Percentiles rank a stretch among this genome's conserved stretches.
phyloP scores from a whole-genome alignment of 2,329 filamentous ascomycete species.

The Sporothrix curviconia region DNA sequence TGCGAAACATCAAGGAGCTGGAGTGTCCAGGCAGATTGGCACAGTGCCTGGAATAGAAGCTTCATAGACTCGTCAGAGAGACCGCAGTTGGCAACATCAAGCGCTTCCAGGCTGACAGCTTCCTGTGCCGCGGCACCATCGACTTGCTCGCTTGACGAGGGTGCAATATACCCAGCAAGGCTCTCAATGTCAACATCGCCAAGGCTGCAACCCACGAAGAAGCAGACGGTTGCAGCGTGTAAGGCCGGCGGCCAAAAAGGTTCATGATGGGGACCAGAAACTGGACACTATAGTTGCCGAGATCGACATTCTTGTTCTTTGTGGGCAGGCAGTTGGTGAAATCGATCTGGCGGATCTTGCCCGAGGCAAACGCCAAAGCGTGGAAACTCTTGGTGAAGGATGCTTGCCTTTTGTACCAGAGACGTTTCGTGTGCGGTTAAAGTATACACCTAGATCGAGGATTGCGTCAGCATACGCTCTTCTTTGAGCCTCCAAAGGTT shows the following conservation, averaged over 20 bases:
- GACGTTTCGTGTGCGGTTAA: constrained; percentile 43
- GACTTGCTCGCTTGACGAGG: neutral
- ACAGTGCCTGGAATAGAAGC: constrained; percentile 42
- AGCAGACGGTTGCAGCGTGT: constrained; percentile 46
- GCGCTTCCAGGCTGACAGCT: constrained; percentile 35
- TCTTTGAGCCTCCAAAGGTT: neutral
- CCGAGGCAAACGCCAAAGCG: constrained; percentile 48
- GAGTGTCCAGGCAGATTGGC: constrained; percentile 30
- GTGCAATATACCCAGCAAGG: constrained; percentile 25
- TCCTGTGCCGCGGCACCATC: constrained; percentile 4
- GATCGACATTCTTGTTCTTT: neutral
- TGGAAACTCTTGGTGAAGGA: constrained; percentile 52
- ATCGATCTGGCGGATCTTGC: constrained; percentile 49
- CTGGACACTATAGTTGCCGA: constrained; percentile 20
- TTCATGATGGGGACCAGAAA: constrained; percentile 37
- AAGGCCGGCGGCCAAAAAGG: constrained; percentile 35
- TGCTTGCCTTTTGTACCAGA: constrained; percentile 40
- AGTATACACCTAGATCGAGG: constrained; percentile 34
- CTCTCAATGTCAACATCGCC: constrained; percentile 42
- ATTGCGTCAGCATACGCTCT: constrained; percentile 18
- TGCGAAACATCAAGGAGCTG: constrained; percentile 46
- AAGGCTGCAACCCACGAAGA: constrained; percentile 44
- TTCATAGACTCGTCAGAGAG: constrained; percentile 44
- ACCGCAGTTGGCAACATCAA: constrained; percentile 46
- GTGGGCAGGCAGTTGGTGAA: constrained; percentile 35